Evolutionary conservation across 305 asterid species (phyloP).

Genomic region (Plantago coronopus): DNA sequence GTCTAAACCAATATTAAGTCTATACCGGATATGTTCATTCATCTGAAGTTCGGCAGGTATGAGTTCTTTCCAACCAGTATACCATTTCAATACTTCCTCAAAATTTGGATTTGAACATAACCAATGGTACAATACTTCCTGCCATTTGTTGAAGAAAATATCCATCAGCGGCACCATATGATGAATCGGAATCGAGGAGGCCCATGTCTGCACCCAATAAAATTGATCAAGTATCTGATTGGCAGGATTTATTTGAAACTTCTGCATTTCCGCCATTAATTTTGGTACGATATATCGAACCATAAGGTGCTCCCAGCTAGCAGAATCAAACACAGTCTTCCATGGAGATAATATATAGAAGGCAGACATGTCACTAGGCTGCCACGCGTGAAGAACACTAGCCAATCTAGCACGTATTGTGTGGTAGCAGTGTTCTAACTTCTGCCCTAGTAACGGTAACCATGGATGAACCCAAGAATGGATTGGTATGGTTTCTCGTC

Average conservation of each 20-base stretch:
- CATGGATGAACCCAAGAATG: slow-evolving; percentile 94
- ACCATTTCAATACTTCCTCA: slow-evolving; percentile 49
- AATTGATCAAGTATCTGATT: slow-evolving; percentile 75
- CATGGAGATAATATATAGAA: slow-evolving; percentile 76
- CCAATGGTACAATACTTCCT: slow-evolving; percentile 52
- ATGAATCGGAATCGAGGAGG: slow-evolving; percentile 42
- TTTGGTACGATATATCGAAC: slow-evolving; percentile 74
- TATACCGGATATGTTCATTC: slow-evolving; percentile 51
- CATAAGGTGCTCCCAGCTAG: slow-evolving; percentile 91
- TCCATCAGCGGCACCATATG: slow-evolving; percentile 66
- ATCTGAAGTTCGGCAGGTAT: slow-evolving; percentile 69
- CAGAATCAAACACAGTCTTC: slow-evolving; percentile 78
- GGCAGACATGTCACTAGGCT: slow-evolving; percentile 88
- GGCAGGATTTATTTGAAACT: slow-evolving; percentile 73
- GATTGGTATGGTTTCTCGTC: slow-evolving; percentile 74
- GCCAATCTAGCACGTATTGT: slow-evolving; percentile 71
- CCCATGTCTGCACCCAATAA: slow-evolving; percentile 62
- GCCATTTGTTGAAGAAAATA: slow-evolving; percentile 74
- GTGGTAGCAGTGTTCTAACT: slow-evolving; percentile 70
- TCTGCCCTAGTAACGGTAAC: slow-evolving; percentile 76
- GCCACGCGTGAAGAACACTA: slow-evolving; percentile 91
- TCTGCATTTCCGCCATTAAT: slow-evolving; percentile 67
- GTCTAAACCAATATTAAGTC: slow-evolving; percentile 64
- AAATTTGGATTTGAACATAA: slow-evolving; percentile 40
- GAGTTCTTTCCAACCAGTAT: slow-evolving; percentile 43